Evolutionary conservation across 73 alveolate genomes (phyloP), one percentile per base, ranked within the genome.

Genomic region (Paramecium sexaurelia): DNA sequence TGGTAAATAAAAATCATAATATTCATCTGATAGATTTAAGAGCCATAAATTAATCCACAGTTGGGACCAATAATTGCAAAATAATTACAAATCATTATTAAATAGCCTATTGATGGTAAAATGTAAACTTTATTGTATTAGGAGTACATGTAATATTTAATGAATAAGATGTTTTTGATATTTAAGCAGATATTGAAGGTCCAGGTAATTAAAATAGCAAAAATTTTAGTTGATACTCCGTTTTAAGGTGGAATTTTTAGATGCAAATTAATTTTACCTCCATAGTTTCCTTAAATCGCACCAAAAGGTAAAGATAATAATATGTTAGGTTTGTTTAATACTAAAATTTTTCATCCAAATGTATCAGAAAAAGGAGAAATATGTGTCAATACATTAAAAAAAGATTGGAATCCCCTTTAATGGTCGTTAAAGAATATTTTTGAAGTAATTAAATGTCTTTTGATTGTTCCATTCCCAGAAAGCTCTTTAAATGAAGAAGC

Each of bases 401-500:
- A 98, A 82, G 99, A 98, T 93, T 98, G 99, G 99, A 98, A 96
- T 92, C 99, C 99, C 6, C 85, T 91, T 36, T 94, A 94, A 43
- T 98, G 99, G 99, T 95, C 99, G 66, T 94, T 98, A 85, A 95
- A 95, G 86, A 95, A 97, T 92, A 96, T 98, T 75, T 95, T 97
- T 89, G 99, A 98, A 92, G 99, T 98, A 67, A 97, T 98, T 24
- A 98, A 98, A 92, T 98, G 99, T 66, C 95, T 98, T 55, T 94
- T 98, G 93, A 97, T 98, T 47, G 98, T 97, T 10, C 99, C 99
- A 9, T 98, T 98, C 94, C 99, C 99, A 1, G 99, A 98, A 95
- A 96, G 99, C 26, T 96, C 99, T 9, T 93, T 98, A 47, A 98
- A 98, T 92, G 99, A 98, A 92, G 99, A 98, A 95, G 99, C 99